Evolutionary conservation across 2,329 filamentous ascomycete genomes (phyloP).

Genomic region (Colletotrichum abscissum): DNA sequence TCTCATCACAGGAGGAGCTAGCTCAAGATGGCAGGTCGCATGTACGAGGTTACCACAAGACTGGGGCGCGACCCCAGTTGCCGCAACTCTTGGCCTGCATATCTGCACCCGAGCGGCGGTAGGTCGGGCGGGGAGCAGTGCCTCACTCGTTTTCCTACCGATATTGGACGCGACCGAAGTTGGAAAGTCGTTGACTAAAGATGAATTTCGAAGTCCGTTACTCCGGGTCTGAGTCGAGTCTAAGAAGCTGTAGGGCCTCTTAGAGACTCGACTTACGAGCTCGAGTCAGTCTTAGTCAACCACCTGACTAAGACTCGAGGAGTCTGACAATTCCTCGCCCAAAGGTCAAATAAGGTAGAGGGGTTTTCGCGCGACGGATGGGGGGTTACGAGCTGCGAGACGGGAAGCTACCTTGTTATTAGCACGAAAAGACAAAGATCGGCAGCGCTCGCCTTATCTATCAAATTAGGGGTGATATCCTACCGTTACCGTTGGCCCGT

Average conservation of each 20-base stretch:
- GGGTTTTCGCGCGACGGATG: background rate
- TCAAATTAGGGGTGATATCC: background rate
- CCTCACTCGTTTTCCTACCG: background rate
- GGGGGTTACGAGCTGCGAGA: background rate
- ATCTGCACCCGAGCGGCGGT: background rate
- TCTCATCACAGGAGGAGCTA: constrained; percentile 1
- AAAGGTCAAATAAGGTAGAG: background rate
- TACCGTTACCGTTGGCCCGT: background rate
- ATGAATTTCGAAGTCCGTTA: background rate
- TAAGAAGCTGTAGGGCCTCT: background rate
- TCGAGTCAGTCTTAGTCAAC: background rate
- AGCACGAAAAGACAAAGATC: background rate
- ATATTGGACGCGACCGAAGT: background rate
- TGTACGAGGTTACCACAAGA: background rate
- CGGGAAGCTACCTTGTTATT: background rate
- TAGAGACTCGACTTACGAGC: background rate
- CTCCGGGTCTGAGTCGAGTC: background rate
- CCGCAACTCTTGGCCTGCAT: background rate
- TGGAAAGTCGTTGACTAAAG: background rate
- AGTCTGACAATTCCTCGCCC: background rate
- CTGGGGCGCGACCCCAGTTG: constrained; percentile 7
- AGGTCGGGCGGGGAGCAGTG: background rate
- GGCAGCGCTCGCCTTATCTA: background rate
- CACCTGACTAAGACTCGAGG: background rate
- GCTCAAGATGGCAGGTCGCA: constrained; percentile 28